Conservation (phyloP, 495 filamentous ascomycete genomes). For the Hapsidospora chrysogenum region DNA sequence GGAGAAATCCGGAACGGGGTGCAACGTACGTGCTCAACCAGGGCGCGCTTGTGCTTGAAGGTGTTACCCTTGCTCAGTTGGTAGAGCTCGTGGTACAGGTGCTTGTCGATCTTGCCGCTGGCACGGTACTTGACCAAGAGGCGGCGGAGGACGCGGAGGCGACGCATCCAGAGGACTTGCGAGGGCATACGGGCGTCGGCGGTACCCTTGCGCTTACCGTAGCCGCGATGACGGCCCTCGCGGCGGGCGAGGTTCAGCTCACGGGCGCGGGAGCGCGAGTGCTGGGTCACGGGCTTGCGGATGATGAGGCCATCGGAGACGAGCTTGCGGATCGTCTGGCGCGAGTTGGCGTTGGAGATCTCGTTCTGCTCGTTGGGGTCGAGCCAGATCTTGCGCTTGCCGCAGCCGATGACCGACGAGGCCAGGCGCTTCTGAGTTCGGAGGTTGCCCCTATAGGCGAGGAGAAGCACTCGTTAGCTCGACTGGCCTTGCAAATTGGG, state of each 20-base stretch:
- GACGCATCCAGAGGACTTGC: constrained; percentile 98
- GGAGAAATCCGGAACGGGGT: not conserved
- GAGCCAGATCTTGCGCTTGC: constrained; percentile 99
- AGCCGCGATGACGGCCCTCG: constrained; percentile 89
- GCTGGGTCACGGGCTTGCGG: constrained; percentile 98
- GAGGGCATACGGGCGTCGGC: constrained; percentile 98
- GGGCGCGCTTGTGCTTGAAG: constrained; percentile 99
- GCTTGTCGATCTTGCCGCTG: constrained; percentile 99
- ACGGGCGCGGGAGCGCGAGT: constrained; percentile 90
- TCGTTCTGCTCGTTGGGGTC: constrained; percentile 98
- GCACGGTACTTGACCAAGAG: constrained; percentile 99
- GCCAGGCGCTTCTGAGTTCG: constrained; percentile 99
- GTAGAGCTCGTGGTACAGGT: constrained; percentile 99
- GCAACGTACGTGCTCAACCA: constrained; percentile 94
- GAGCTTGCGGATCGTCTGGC: constrained; percentile 99
- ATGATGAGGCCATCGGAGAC: constrained; percentile 99
- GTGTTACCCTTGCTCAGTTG: constrained; percentile 99
- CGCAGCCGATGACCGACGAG: constrained; percentile 92
- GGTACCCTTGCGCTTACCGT: constrained; percentile 99
- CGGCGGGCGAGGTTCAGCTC: constrained; percentile 78
- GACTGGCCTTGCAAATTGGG: not conserved
- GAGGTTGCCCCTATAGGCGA: constrained; percentile 77
- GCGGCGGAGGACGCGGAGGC: constrained; percentile 95
- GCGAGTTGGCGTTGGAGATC: constrained; percentile 99
- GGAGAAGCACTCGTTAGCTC: constrained; percentile 16